Evolutionary conservation across 108 stramenopile genomes (phyloP).

Genomic region (Nitzschia sp.): DNA sequence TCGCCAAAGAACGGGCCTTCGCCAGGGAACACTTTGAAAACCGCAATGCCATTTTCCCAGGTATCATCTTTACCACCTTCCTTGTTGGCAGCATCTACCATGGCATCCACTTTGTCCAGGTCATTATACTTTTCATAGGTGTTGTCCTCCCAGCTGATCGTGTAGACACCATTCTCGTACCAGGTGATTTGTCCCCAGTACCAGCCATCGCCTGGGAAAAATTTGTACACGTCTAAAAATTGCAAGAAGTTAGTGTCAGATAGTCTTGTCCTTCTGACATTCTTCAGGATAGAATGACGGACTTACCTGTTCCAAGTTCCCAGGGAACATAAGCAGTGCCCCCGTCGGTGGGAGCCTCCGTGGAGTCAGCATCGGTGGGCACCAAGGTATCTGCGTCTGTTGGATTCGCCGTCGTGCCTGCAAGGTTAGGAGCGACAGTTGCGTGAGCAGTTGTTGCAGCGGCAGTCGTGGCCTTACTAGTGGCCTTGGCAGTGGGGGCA

Average conservation of each 20-base stretch:
- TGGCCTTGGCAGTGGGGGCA: background rate
- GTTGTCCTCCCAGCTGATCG: slow-evolving; percentile 1
- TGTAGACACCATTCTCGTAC: slow-evolving; percentile 10
- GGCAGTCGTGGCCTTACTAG: background rate
- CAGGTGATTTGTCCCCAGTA: slow-evolving; percentile 5
- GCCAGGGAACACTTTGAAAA: background rate
- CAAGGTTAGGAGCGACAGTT: background rate
- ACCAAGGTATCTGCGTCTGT: background rate
- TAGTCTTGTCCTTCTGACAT: too few species aligned
- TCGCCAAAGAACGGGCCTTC: slow-evolving; percentile 11
- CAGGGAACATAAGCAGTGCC: background rate
- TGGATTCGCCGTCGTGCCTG: background rate
- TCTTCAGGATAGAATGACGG: background rate
- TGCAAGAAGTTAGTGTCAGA: too few species aligned
- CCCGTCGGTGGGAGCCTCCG: background rate
- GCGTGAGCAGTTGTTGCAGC: background rate
- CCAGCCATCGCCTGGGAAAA: background rate
- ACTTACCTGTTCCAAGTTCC: slow-evolving; percentile 1
- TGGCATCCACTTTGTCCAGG: background rate
- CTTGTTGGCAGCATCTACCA: slow-evolving; percentile 1
- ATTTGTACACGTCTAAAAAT: slow-evolving; percentile 2
- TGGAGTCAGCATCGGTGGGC: background rate
- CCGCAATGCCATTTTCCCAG: slow-evolving; percentile 14
- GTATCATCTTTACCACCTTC: background rate
- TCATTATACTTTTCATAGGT: background rate